Percentiles rank a stretch among this genome's conserved stretches.
phyloP scores from a whole-genome alignment of 768 basidiomycete species.

The Pilatotrama ljubarskyi region DNA sequence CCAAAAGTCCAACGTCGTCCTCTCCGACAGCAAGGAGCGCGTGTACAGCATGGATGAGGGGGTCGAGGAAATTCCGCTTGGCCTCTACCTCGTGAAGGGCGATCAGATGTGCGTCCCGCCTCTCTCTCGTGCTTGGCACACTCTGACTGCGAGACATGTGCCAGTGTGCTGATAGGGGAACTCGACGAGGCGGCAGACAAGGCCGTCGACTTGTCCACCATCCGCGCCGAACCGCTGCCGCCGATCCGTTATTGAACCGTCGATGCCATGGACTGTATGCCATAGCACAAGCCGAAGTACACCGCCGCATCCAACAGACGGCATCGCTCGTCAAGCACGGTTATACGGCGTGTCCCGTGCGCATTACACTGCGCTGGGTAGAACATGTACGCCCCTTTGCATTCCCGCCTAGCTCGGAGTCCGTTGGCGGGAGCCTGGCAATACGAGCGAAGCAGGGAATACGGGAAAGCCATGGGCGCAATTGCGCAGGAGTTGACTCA shows the following conservation, averaged over 20 bases:
- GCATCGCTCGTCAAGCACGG: too few species aligned
- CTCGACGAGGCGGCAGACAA: slow-evolving; percentile 82
- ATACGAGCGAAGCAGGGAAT: too few species aligned
- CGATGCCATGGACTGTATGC: neutral
- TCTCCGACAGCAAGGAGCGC: slow-evolving; percentile 91
- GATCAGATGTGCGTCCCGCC: slow-evolving; percentile 88
- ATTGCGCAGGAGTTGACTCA: too few species aligned
- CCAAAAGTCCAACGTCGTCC: slow-evolving; percentile 93
- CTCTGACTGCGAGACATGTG: neutral
- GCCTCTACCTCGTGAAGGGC: slow-evolving; percentile 96
- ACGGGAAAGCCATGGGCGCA: too few species aligned
- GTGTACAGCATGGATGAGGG: slow-evolving; percentile 89
- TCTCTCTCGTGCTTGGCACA: neutral
- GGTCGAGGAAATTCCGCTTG: slow-evolving; percentile 92
- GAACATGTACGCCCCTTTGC: neutral
- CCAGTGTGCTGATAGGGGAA: slow-evolving; percentile 78
- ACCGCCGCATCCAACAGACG: too few species aligned
- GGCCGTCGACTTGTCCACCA: slow-evolving; percentile 68
- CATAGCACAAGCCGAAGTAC: too few species aligned
- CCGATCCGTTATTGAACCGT: slow-evolving; percentile 68
- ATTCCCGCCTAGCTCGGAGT: too few species aligned
- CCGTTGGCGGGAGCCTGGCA: too few species aligned
- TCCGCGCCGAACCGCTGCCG: slow-evolving; percentile 87
- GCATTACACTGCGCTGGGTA: neutral
- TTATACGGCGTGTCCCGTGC: neutral